Evolutionary conservation across 345 rosid species (phyloP).

Genomic region (Gossypium ekmanianum): DNA sequence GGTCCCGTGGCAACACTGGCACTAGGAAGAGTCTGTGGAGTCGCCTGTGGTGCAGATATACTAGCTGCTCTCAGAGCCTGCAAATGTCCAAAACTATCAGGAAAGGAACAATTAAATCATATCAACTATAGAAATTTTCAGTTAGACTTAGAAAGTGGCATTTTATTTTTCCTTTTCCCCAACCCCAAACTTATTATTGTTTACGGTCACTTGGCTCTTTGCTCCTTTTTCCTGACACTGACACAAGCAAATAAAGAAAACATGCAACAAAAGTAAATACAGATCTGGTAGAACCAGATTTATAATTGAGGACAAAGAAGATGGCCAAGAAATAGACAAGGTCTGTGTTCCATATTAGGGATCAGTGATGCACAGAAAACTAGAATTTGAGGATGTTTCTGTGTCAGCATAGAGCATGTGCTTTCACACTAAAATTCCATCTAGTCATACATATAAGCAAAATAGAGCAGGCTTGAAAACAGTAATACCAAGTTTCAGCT

Average conservation of each 20-base stretch:
- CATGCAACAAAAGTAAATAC: neutral
- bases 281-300: neutral
- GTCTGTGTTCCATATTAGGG: neutral
- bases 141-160: neutral
- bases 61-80: slow-evolving; percentile 66
- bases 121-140: neutral
- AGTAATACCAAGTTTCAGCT: neutral
- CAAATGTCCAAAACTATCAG: neutral
- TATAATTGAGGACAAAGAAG: neutral
- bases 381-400: neutral
- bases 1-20: slow-evolving; percentile 71
- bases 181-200: neutral
- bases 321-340: neutral
- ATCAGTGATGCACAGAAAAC: neutral
- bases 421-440: neutral
- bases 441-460: neutral
- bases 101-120: neutral
- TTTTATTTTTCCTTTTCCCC: neutral
- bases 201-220: neutral
- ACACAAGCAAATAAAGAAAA: neutral
- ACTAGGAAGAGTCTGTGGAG: slow-evolving; percentile 57
- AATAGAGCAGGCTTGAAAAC: neutral
- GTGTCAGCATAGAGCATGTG: neutral
- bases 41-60: slow-evolving; percentile 63
- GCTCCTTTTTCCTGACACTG: neutral